Evolutionary conservation across 2,329 filamentous ascomycete genomes (phyloP).

Genomic region (Nemania sp.): DNA sequence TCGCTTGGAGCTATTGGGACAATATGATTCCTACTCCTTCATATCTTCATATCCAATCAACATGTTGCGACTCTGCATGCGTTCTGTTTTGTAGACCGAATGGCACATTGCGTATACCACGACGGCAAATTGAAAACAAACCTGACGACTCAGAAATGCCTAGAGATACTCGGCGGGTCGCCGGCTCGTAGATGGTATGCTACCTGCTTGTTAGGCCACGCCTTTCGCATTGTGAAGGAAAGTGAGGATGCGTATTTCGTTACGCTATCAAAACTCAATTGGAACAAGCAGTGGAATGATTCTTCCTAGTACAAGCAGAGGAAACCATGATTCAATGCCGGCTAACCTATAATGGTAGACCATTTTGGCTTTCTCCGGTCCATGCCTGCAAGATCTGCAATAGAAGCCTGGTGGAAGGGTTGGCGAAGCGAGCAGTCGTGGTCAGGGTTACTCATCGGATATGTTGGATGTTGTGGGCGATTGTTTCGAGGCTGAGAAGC

Average conservation of each 20-base stretch:
- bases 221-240: not conserved
- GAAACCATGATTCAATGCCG: not conserved
- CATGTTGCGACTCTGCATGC: conserved; percentile 1
- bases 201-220: conserved; percentile 6
- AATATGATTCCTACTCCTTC: conserved; percentile 5
- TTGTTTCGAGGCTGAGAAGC: conserved; percentile 35
- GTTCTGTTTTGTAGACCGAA: not conserved
- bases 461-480: conserved; percentile 9
- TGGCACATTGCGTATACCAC: not conserved
- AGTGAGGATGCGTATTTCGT: not conserved
- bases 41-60: not conserved
- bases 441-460: too few relatives aligned
- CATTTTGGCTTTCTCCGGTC: not conserved
- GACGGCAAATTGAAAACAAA: not conserved
- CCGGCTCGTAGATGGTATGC: not conserved
- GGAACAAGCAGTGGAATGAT: conserved; percentile 6
- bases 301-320: not conserved
- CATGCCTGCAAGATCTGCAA: conserved; percentile 32
- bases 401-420: conserved; percentile 36
- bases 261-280: not conserved
- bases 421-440: conserved; percentile 1
- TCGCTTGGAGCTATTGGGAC: conserved; percentile 6
- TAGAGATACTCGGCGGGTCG: not conserved
- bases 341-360: conserved; percentile 12
- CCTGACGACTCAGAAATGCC: not conserved